Conservation (phyloP, 163 green algal genomes). For the Volvox carteri region DNA sequence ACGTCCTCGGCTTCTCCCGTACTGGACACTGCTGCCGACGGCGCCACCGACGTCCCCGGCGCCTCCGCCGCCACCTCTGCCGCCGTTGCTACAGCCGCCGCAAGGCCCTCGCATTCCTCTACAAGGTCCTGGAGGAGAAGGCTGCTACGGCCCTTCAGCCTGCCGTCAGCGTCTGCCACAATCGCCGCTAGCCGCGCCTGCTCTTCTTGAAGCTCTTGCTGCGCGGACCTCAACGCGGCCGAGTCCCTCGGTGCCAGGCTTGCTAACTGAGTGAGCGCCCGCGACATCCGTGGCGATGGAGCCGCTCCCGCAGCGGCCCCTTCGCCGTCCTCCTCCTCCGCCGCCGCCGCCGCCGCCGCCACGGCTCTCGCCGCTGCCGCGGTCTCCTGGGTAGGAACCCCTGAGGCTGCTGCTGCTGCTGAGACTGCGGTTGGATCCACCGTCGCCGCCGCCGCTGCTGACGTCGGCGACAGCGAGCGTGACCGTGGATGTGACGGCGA, state of each 20-base stretch:
- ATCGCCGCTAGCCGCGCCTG: constrained; percentile 2
- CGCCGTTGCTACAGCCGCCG: not conserved
- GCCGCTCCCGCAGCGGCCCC: too few relatives aligned
- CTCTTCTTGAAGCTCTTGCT: not conserved
- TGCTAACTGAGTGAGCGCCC: not conserved
- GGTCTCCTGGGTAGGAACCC: not conserved
- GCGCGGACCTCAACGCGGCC: not conserved
- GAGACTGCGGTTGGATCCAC: too few relatives aligned
- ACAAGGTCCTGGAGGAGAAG: not conserved
- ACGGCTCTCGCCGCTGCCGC: not conserved
- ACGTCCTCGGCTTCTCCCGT: not conserved
- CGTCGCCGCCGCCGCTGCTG: too few relatives aligned
- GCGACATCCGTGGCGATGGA: not conserved
- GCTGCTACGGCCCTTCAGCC: not conserved
- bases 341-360: not conserved
- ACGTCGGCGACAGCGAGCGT: not conserved
- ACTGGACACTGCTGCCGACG: not conserved
- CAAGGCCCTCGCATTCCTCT: not conserved
- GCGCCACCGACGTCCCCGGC: not conserved
- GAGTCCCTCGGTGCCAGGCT: not conserved
- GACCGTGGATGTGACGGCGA: not conserved
- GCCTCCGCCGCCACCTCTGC: not conserved
- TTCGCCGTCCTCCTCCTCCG: not conserved
- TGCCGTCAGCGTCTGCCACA: not conserved
- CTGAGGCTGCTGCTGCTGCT: not conserved